phyloP scores from a whole-genome alignment of 495 filamentous ascomycete genomes.

The Geoglossum glabrum region DNA sequence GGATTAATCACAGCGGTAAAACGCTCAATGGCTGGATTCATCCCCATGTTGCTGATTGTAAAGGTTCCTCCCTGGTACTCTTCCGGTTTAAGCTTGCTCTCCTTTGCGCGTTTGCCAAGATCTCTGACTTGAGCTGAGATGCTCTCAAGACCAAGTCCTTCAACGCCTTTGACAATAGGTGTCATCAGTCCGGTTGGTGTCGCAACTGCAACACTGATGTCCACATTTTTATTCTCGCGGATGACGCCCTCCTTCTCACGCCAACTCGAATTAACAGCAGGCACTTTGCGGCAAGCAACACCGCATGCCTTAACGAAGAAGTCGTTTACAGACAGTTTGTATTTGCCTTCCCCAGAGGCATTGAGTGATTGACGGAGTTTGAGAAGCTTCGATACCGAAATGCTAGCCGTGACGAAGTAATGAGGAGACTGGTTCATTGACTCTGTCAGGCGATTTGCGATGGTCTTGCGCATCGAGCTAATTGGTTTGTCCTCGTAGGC shows the following conservation, averaged over 20 bases:
- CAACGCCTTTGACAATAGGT: conserved; percentile 79
- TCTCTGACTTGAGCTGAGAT: conserved; percentile 86
- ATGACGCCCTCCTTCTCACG: conserved; percentile 63
- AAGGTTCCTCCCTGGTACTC: conserved; percentile 98
- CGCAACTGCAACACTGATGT: conserved; percentile 85
- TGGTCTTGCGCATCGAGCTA: conserved; percentile 92
- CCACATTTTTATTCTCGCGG: conserved; percentile 76
- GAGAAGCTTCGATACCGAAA: conserved; percentile 83
- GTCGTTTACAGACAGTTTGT: conserved; percentile 98
- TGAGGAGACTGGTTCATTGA: conserved; percentile 87
- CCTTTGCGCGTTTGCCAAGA: conserved; percentile 82
- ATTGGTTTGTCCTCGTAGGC: conserved; percentile 70
- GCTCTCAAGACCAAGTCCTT: conserved; percentile 59
- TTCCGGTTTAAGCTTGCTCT: conserved; percentile 97
- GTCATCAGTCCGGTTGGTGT: conserved; percentile 93
- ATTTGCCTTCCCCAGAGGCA: conserved; percentile 66
- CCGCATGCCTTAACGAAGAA: conserved; percentile 95
- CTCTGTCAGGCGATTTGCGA: conserved; percentile 75
- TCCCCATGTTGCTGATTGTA: conserved; percentile 99
- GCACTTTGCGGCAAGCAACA: conserved; percentile 76
- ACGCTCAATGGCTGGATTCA: conserved; percentile 88
- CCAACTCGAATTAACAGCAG: conserved; percentile 91
- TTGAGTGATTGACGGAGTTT: conserved; percentile 94
- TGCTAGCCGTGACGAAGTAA: conserved; percentile 78
- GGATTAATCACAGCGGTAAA: conserved; percentile 99